Conservation (phyloP, 192 early-diverging fungal species). For the Jimgerdemannia flammicorona region DNA sequence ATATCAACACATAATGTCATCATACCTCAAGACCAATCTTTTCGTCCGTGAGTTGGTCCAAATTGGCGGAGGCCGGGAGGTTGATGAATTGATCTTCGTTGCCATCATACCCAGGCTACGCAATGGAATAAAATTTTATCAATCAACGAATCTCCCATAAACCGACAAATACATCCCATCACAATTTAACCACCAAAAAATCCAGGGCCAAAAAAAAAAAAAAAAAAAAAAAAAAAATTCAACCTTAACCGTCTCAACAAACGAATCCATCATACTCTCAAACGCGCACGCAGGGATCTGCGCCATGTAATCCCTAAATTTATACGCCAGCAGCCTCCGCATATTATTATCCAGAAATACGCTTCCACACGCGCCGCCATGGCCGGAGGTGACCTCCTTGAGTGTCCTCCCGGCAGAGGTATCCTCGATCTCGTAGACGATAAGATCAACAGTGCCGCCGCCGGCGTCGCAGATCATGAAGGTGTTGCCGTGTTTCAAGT, state of each 20-base stretch:
- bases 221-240: not conserved
- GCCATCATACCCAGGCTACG: constrained; percentile 38
- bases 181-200: not conserved
- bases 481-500: constrained; percentile 31
- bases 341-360: constrained; percentile 40
- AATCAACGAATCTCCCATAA: not conserved
- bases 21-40: constrained; percentile 35
- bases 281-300: constrained; percentile 38
- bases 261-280: constrained; percentile 38
- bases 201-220: too few species aligned
- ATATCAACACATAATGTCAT: not conserved
- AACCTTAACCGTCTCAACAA: constrained; percentile 38
- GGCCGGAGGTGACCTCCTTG: constrained; percentile 41
- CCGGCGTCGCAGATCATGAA: constrained; percentile 48
- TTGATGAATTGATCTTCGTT: constrained; percentile 38
- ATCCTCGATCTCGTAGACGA: constrained; percentile 37
- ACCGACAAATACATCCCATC: not conserved
- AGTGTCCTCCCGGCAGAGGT: constrained; percentile 23
- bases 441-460: constrained; percentile 43
- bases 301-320: constrained; percentile 29
- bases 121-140: not conserved
- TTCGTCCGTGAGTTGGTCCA: constrained; percentile 28
- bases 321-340: constrained; percentile 29
- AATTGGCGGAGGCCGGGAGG: constrained; percentile 32
- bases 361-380: constrained; percentile 42